phyloP scores from a whole-genome alignment of 164 flowering plant genomes.

The Macadamia integrifolia region DNA sequence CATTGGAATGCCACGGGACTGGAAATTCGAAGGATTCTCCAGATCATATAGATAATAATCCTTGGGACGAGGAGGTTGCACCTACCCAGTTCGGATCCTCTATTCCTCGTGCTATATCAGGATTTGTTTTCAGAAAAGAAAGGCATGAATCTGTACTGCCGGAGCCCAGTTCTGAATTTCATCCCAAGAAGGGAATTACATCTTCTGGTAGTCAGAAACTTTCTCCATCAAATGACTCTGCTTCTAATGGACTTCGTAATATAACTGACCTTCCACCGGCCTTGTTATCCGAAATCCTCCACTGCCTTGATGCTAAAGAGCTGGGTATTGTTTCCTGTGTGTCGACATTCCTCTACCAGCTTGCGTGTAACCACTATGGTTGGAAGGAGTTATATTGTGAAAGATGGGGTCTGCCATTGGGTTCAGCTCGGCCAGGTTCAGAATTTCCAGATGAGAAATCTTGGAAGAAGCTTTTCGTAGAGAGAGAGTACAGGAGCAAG shows the following conservation, averaged over 20 bases:
- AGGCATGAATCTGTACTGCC: constrained; percentile 3
- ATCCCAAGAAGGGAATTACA: constrained; percentile 13
- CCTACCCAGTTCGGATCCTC: not conserved
- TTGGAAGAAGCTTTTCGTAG: constrained; percentile 85
- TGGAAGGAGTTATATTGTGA: constrained; percentile 88
- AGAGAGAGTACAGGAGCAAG: constrained; percentile 77
- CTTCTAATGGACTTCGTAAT: constrained; percentile 13
- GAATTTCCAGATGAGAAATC: constrained; percentile 46
- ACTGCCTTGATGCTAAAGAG: constrained; percentile 73
- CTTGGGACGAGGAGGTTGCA: constrained; percentile 15
- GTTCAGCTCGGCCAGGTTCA: constrained; percentile 14
- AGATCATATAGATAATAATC: constrained; percentile 12
- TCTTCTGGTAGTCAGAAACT: constrained; percentile 7
- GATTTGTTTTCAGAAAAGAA: constrained; percentile 7
- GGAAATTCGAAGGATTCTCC: constrained; percentile 20
- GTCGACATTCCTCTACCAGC: constrained; percentile 45
- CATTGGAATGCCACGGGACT: constrained; percentile 55
- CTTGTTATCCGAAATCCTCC: constrained; percentile 67
- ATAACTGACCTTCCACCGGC: constrained; percentile 79
- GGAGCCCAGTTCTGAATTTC: constrained; percentile 6
- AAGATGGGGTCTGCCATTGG: constrained; percentile 80
- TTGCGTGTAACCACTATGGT: constrained; percentile 69
- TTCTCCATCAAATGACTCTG: constrained; percentile 19
- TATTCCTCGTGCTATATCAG: not conserved
- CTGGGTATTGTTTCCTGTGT: constrained; percentile 87